These are phyloP conservation scores for Fusarium sublunatum DNA, from an alignment of 2,329 filamentous ascomycete genomes.

Conservation along the genomic window DNA sequence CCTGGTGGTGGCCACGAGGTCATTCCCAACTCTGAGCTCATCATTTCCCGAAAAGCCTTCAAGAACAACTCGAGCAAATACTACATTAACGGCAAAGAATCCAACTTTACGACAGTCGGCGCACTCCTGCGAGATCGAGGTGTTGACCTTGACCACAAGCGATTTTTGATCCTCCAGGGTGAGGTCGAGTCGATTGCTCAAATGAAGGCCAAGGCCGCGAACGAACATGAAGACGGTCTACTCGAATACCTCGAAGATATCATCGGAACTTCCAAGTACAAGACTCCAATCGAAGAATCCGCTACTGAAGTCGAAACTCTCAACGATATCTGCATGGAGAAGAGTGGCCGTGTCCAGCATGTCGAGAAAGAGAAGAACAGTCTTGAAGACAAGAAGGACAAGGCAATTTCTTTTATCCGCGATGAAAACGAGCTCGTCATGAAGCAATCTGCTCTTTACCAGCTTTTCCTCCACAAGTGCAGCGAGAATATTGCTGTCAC, in stretches of 20 bases:
- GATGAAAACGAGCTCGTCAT: conserved; percentile 93
- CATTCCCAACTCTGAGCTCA: conserved; percentile 83
- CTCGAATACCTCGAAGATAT: conserved; percentile 98
- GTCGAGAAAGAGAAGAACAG: conserved; percentile 96
- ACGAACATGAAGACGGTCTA: conserved; percentile 95
- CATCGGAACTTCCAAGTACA: conserved; percentile 98
- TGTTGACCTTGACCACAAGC: conserved; percentile 96
- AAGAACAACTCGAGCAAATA: conserved; percentile 99
- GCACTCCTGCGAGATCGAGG: conserved; percentile 87
- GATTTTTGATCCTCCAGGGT: conserved; percentile 95
- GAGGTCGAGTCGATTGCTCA: conserved; percentile 99
- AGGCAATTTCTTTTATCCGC: conserved; percentile 85
- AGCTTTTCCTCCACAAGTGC: conserved; percentile 89
- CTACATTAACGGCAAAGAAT: conserved; percentile 91
- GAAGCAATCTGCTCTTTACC: conserved; percentile 93
- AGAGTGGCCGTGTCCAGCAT: conserved; percentile 93
- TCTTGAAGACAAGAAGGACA: conserved; percentile 96
- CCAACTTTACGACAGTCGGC: conserved; percentile 92
- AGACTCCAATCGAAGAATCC: conserved; percentile 94
- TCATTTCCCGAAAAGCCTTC: conserved; percentile 93
- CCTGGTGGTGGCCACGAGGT: conserved; percentile 79
- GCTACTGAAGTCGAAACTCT: conserved; percentile 89
- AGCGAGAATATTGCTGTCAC: conserved; percentile 89
- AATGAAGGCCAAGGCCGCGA: conserved; percentile 97
- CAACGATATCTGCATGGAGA: conserved; percentile 95